phyloP scores from a whole-genome alignment of 1,139 yeast species.

The Taphrina wiesneri region DNA sequence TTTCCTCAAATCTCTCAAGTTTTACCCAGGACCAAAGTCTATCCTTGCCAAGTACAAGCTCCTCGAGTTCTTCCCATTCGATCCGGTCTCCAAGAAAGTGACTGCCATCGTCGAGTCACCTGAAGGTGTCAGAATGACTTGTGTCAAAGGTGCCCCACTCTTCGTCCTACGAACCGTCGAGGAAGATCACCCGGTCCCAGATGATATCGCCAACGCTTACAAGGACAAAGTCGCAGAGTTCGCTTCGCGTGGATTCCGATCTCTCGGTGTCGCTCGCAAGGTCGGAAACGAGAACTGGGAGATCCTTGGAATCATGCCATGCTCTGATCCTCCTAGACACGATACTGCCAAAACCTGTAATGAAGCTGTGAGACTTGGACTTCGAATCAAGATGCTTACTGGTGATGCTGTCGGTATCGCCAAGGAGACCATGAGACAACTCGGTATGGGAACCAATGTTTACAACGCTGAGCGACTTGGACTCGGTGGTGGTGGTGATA shows the following conservation, averaged over 20 bases:
- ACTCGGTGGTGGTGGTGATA: slow-evolving; percentile 71
- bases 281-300: slow-evolving; percentile 74
- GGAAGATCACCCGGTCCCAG: slow-evolving; percentile 68
- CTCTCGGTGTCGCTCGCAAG: slow-evolving; percentile 73
- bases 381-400: slow-evolving; percentile 69
- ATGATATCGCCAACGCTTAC: slow-evolving; percentile 63
- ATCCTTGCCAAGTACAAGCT: slow-evolving; percentile 68
- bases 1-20: slow-evolving; percentile 78
- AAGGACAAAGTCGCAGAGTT: slow-evolving; percentile 71
- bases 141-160: slow-evolving; percentile 74
- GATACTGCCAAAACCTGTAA: slow-evolving; percentile 68
- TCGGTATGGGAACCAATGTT: slow-evolving; percentile 69
- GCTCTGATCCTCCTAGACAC: slow-evolving; percentile 74
- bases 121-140: slow-evolving; percentile 64
- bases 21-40: slow-evolving; percentile 64
- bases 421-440: slow-evolving; percentile 69
- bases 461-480: slow-evolving; percentile 72
- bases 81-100: slow-evolving; percentile 71
- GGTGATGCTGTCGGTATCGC: slow-evolving; percentile 79
- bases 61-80: slow-evolving; percentile 68
- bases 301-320: slow-evolving; percentile 71
- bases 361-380: slow-evolving; percentile 67
- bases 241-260: slow-evolving; percentile 73
- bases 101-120: slow-evolving; percentile 69
- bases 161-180: slow-evolving; percentile 69